Base-by-base conservation (phyloP, 495 filamentous ascomycete species). In the Penicillium crystallinum region DNA sequence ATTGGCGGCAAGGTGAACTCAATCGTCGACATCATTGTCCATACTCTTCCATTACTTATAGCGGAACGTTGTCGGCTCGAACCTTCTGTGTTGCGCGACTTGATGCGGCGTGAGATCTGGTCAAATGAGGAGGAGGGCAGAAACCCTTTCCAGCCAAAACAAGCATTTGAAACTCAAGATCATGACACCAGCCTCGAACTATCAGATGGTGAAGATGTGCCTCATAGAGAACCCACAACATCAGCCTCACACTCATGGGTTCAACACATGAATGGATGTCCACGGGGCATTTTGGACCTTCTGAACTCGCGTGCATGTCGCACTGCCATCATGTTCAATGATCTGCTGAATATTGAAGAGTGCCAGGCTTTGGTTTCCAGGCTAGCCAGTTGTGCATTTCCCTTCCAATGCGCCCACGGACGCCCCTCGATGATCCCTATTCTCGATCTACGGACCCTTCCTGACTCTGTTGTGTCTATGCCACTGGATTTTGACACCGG, bases 261-360 rank as follows among this genome's bases (percentile, higher is more conserved):
- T 27, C 61, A 68, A 18, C 72, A 72, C 12, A 81, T 89, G 38
- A 75, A 81, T 27, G 75, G 74, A 33, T 92, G 89, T 57, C 91
- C 91, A 0, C 73, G 80, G 45, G 85, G 86, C 0, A 83, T 97
- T n/a, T 45, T 95, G 34, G 91, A 97, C 45, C 72, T 97, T 70
- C 73, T 97, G 21, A 92, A 96, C 58, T 95, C 90, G 5, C 81
- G 91, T 34, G 88, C 93, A 8, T 98, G 93, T 67, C 77, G 93
- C 31, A 91, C 81, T 35, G 90, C 93, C 6, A 88, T 97, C 67
- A 98, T 98, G 93, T 98, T 98, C 72, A 97, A 97, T 57, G 93
- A 98, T 59, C 67, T 66, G 9, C 63, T 97, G 38, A 77, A 73
- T 1, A 48, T 72, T 1, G 76, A 78, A 7, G 81, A 96, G 61